Conservation (phyloP, 106 monocot genomes). For the Triglochin maritima region DNA sequence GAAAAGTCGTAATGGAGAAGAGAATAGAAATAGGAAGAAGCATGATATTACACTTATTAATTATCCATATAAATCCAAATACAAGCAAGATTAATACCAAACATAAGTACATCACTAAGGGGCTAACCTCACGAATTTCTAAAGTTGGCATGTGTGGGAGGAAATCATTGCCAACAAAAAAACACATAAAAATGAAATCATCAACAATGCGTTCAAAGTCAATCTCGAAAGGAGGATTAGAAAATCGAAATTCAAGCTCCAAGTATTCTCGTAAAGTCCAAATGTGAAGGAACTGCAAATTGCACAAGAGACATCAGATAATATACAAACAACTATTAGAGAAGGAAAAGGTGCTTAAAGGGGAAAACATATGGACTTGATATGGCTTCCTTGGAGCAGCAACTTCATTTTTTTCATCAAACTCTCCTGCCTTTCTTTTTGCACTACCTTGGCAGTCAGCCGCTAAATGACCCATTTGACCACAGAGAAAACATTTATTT, state of each 20-base stretch:
- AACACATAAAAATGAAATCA: slow-evolving; percentile 93
- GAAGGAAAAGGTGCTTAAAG: not conserved
- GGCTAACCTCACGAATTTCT: slow-evolving; percentile 88
- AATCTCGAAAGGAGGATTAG: slow-evolving; percentile 68
- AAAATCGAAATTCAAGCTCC: slow-evolving; percentile 80
- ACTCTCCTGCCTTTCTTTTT: slow-evolving; percentile 86
- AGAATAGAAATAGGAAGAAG: not conserved
- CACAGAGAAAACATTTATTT: slow-evolving; percentile 94
- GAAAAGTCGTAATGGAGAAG: not conserved
- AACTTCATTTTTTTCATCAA: slow-evolving; percentile 70
- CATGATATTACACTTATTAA: not conserved
- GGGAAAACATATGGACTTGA: slow-evolving; percentile 37
- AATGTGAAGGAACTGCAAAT: slow-evolving; percentile 86
- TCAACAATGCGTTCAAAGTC: slow-evolving; percentile 92
- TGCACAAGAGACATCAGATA: slow-evolving; percentile 1
- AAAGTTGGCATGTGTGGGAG: slow-evolving; percentile 98
- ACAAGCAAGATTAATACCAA: not conserved
- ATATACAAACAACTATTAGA: not conserved
- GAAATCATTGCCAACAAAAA: slow-evolving; percentile 99
- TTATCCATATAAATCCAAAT: not conserved
- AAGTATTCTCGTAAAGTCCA: slow-evolving; percentile 95
- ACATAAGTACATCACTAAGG: not conserved
- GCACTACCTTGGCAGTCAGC: slow-evolving; percentile 89
- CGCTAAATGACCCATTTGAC: slow-evolving; percentile 93
- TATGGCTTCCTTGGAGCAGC: slow-evolving; percentile 70